A percentile compares a stretch with the other conserved stretches of the same genome.
Conservation (phyloP, 1,139 yeast species). For the Debaryomyces singareniensis region DNA sequence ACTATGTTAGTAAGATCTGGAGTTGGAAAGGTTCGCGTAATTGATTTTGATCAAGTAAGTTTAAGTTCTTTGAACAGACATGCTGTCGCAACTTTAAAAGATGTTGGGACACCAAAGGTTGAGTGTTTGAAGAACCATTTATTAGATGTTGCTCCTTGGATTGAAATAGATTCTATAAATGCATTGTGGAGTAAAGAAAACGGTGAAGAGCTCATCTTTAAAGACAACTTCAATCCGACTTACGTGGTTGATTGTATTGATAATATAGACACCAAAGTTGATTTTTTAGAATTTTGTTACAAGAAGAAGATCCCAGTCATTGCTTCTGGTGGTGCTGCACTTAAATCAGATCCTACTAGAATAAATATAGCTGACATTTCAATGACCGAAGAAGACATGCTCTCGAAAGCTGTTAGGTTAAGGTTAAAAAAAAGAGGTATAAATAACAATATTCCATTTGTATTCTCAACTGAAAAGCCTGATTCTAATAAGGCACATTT, state of each 20-base stretch:
- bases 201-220: constrained; percentile 54
- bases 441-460: constrained; percentile 70
- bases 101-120: constrained; percentile 90
- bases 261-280: constrained; percentile 91
- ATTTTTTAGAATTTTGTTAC: constrained; percentile 69
- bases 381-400: constrained; percentile 82
- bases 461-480: constrained; percentile 92
- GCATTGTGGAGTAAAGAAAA: constrained; percentile 67
- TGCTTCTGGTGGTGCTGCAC: constrained; percentile 95
- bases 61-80: constrained; percentile 88
- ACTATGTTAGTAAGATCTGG: constrained; percentile 93
- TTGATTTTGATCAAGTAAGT: constrained; percentile 95
- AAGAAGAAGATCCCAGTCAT: constrained; percentile 55
- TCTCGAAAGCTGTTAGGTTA: constrained; percentile 83
- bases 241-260: constrained; percentile 92
- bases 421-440: constrained; percentile 77
- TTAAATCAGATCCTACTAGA: constrained; percentile 48
- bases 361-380: constrained; percentile 40
- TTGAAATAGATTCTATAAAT: constrained; percentile 67
- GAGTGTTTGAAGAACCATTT: constrained; percentile 65
- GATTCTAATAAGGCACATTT: constrained; percentile 88
- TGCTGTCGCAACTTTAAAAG: constrained; percentile 81
- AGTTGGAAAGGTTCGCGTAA: constrained; percentile 65
- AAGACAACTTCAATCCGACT: constrained; percentile 52
- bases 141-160: constrained; percentile 83